Evolutionary conservation across 495 filamentous ascomycete species (phyloP), one percentile per base, ranked within the genome.

Genomic region (Apiosordaria backusii): DNA sequence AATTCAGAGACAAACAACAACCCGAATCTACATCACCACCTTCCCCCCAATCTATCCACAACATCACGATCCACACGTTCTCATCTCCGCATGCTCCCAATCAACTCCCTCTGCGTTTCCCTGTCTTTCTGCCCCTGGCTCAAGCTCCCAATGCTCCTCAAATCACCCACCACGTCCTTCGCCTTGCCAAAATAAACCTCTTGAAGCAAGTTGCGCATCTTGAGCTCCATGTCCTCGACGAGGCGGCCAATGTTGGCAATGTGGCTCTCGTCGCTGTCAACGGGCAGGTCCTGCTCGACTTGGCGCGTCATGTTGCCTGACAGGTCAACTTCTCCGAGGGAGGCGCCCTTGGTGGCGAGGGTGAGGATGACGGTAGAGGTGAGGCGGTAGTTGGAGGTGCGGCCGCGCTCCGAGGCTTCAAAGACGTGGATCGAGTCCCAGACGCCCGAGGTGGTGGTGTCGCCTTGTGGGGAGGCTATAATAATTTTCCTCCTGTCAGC

Each of bases 401-500:
- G 91, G 54, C 89, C 91, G 67, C 93, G 89, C 78, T 98, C 94
- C 71, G 87, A 90, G 45, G 92, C 91, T 74, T 99, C 95, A 78
- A 99, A 97, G 65, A 99, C 95, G 81, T 99, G 95, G 77, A 99
- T 97, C 70, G 91, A 95, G 77, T 99, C 96, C 95, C 95, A 99
- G 65, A 89, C 88, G 57, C 95, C 94, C 50, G 90, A 85, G 73
- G 84, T 88, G 78, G 88, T 90, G 71, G 84, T 84, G 61, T 86
- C 85, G 24, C 71, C 68, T 64, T 70, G 71, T 55, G 76, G 70
- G 45, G 72, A 76, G 62, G 68, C 75, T 73, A 65, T n/a, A n/a
- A n/a, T n/a, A n/a, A n/a, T 62, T n/a, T 3, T 40, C 6, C 21
- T 23, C 24, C 25, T 18, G 26, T 65, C 25, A 65, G 63, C 25